phyloP scores from a whole-genome alignment of 1,284 basidiomycete species.

The Pseudozyma flocculosa region DNA sequence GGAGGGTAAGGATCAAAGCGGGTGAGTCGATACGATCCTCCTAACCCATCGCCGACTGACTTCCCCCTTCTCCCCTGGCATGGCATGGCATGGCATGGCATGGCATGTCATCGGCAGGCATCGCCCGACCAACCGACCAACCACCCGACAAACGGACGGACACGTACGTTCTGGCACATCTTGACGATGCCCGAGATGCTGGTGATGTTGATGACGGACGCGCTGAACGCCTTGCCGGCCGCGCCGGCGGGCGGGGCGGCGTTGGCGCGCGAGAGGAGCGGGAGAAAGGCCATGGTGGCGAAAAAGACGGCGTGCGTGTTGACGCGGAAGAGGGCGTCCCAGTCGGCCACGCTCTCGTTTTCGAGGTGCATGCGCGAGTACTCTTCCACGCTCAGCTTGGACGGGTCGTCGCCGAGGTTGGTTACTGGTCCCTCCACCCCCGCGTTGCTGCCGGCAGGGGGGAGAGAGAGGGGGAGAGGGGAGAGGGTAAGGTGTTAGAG shows the following conservation, averaged over 20 bases:
- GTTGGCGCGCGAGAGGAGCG: conserved; percentile 34
- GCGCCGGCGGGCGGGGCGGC: conserved; percentile 1
- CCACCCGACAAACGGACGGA: conserved; percentile 2
- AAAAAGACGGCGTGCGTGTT: conserved; percentile 43
- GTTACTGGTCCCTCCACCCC: conserved; percentile 48
- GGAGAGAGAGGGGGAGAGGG: not conserved
- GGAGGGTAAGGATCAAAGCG: too few species aligned
- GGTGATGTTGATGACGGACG: conserved; percentile 43
- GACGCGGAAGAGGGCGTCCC: conserved; percentile 33
- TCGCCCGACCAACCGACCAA: too few species aligned
- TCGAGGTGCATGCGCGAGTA: conserved; percentile 18
- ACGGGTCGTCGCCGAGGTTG: not conserved
- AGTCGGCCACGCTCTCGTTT: conserved; percentile 26
- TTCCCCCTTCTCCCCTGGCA: too few species aligned
- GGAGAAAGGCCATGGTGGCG: conserved; percentile 46
- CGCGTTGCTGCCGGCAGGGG: conserved; percentile 22
- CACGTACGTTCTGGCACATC: conserved; percentile 11
- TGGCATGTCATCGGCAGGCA: too few species aligned
- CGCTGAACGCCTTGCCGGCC: conserved; percentile 2
- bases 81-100: too few species aligned
- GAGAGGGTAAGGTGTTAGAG: too few species aligned
- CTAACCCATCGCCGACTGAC: too few species aligned
- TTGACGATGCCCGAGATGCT: conserved; percentile 39
- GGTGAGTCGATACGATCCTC: too few species aligned
- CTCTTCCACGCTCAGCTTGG: conserved; percentile 8